Base-by-base conservation (phyloP, 2,329 filamentous ascomycete species). In the Penicillium sp. region DNA sequence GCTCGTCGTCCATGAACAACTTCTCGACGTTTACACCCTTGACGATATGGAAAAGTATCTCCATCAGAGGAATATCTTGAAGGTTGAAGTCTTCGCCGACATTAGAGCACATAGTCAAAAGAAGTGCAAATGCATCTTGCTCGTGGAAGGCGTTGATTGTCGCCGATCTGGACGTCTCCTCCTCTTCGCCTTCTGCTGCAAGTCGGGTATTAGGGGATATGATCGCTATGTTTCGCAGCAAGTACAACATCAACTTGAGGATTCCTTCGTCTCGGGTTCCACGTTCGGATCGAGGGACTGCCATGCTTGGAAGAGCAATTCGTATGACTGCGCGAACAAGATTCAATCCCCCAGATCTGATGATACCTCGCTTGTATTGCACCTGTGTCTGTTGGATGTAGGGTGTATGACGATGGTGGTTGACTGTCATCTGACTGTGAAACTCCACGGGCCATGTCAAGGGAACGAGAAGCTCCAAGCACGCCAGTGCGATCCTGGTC, bases 391-490 rank as follows among this genome's bases (percentile, higher is more conserved):
- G 83, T 72, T 94, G 88, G 19, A 99, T 82, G 53, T 94, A 94
- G 1, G 94, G 91, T 38, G 92, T 84, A 75, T 99, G 94, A 55
- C 91, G 85, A 71, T 96, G 89, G 72, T 97, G 91, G 70, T 99
- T 97, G 65, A 91, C 80, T 4, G 91, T 97, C 84, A 94, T 93
- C 67, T 88, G 84, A 56, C 88, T 86, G 59, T 84, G 81, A 57
- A 92, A 86, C 59, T 96, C 90, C 67, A 96, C 82, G 0, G 94
- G 93, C 93, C 93, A 97, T 17, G 94, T 99, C 67, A 99, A 77
- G 5, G 92, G 91, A 1, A 96, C 90, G 69, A 99, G 82, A 45
- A 99, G 79, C 75, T 99, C 93, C 74, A 96, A 81, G 74, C 91
- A 95, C 53, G 91, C 88, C 62, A 97, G 78, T 3, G 91, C 89